These are phyloP conservation scores for Gossypium davidsonii DNA, from an alignment of 441 rosid species.

Conservation along the genomic window DNA sequence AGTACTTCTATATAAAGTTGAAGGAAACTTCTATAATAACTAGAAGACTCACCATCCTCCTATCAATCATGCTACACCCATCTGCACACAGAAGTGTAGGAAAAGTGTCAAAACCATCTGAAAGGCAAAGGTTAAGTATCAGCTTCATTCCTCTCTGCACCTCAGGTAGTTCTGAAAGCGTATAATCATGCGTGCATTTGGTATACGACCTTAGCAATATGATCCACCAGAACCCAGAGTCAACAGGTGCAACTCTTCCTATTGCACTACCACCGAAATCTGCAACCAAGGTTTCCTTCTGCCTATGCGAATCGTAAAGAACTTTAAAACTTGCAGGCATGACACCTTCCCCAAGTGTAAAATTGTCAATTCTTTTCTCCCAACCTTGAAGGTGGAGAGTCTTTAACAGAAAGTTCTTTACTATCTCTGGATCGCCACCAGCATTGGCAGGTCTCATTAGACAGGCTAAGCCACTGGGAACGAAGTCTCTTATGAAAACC, in stretches of 20 bases:
- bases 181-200: constrained; percentile 41
- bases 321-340: constrained; percentile 12
- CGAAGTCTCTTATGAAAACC: constrained; percentile 5
- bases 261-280: constrained; percentile 51
- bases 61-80: constrained; percentile 52
- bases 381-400: constrained; percentile 10
- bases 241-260: constrained; percentile 61
- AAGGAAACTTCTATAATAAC: background rate
- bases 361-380: constrained; percentile 10
- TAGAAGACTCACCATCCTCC: constrained; percentile 36
- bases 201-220: constrained; percentile 47
- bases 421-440: background rate
- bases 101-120: constrained; percentile 57
- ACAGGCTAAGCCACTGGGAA: constrained; percentile 6
- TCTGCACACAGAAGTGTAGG: constrained; percentile 50
- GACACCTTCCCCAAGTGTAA: constrained; percentile 10
- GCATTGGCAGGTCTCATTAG: background rate
- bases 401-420: constrained; percentile 4
- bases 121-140: constrained; percentile 48
- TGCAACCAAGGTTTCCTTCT: constrained; percentile 8
- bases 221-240: constrained; percentile 74
- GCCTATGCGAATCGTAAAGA: background rate
- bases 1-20: background rate
- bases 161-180: constrained; percentile 36
- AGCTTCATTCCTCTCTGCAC: constrained; percentile 47